These are phyloP conservation scores for Musa troglodytarum DNA, from an alignment of 176 grass and related monocot species.

Conservation along the genomic window DNA sequence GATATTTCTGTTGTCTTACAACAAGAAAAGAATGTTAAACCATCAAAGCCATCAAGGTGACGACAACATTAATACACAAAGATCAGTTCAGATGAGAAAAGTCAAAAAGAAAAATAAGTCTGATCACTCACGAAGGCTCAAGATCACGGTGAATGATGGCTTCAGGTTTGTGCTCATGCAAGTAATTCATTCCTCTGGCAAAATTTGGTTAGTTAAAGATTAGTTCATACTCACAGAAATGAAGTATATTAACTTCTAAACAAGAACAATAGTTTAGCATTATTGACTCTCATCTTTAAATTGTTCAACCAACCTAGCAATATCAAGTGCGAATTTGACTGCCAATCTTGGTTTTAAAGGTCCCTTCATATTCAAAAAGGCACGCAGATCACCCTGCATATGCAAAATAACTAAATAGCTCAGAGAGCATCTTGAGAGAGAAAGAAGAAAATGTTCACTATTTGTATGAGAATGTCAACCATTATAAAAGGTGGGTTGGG, in stretches of 20 bases:
- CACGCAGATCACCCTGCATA: slow-evolving; percentile 75
- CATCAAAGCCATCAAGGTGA: neutral
- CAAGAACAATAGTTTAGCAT: slow-evolving; percentile 6
- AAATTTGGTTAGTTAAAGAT: slow-evolving; percentile 19
- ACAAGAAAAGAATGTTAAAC: slow-evolving; percentile 4
- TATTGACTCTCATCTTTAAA: neutral
- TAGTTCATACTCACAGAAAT: neutral
- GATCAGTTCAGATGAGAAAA: neutral
- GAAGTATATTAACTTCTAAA: neutral
- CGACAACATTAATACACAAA: neutral
- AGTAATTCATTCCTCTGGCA: slow-evolving; percentile 89
- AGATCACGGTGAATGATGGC: slow-evolving; percentile 96
- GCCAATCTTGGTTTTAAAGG: slow-evolving; percentile 47
- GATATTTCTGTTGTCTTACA: slow-evolving; percentile 84
- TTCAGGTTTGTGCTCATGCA: slow-evolving; percentile 91
- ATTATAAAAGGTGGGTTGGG: neutral
- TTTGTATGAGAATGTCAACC: neutral
- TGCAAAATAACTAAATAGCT: neutral
- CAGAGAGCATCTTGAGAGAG: neutral
- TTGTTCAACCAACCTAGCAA: slow-evolving; percentile 64
- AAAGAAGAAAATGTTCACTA: slow-evolving; percentile 3
- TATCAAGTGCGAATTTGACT: slow-evolving; percentile 89
- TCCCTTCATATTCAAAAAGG: slow-evolving; percentile 52
- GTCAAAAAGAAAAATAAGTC: neutral
- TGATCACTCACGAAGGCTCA: slow-evolving; percentile 84